phyloP scores from a whole-genome alignment of 78 protist species.

The Tieghemostelium lacteum region DNA sequence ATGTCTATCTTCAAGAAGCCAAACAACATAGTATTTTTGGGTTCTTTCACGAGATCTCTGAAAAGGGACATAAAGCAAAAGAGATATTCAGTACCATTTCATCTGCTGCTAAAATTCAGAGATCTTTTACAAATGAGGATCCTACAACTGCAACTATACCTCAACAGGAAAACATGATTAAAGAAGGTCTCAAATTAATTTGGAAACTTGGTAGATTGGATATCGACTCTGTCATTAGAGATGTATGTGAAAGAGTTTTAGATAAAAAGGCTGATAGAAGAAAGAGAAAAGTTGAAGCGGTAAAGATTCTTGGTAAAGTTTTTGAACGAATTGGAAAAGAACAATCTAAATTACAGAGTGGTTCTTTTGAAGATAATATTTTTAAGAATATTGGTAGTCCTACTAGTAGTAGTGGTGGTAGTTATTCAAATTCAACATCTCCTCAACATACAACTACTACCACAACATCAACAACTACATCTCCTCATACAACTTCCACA shows the following conservation, averaged over 20 bases:
- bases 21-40: slow-evolving; percentile 56
- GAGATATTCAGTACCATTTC: slow-evolving; percentile 15
- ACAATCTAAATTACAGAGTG: not conserved
- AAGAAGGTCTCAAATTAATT: slow-evolving; percentile 60
- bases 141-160: not conserved
- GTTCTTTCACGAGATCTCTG: slow-evolving; percentile 57
- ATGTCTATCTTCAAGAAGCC: slow-evolving; percentile 73
- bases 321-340: slow-evolving; percentile 46
- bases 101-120: slow-evolving; percentile 57
- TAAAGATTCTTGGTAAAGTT: slow-evolving; percentile 40
- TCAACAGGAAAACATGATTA: slow-evolving; percentile 19
- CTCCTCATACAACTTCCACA: not conserved
- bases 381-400: too few species aligned
- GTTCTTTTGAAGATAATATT: slow-evolving; percentile 4
- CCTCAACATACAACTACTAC: not conserved
- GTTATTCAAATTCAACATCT: too few species aligned
- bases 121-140: not conserved
- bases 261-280: slow-evolving; percentile 18
- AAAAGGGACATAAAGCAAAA: slow-evolving; percentile 51
- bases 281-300: slow-evolving; percentile 48
- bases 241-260: slow-evolving; percentile 59
- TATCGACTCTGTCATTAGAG: slow-evolving; percentile 51
- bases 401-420: too few species aligned
- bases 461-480: not conserved
- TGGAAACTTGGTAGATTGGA: slow-evolving; percentile 74